These are phyloP conservation scores for Tetrahymena elliotti DNA, from an alignment of 73 alveolate genomes.

Conservation along the genomic window DNA sequence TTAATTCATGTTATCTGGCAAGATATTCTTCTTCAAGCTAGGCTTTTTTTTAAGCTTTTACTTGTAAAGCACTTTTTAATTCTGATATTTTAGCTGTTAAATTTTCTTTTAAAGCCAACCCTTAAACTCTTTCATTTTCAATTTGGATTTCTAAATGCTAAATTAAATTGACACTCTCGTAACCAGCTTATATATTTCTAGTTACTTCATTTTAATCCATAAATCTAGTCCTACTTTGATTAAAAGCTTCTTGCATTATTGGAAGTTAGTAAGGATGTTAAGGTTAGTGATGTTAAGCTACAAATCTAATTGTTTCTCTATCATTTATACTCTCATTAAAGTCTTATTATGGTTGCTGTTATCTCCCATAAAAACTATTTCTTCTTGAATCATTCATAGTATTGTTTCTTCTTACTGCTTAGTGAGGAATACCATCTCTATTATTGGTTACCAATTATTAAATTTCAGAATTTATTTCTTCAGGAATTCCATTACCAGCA, in stretches of 20 bases:
- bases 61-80: background rate
- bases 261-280: background rate
- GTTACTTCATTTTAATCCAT: background rate
- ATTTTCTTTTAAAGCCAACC: background rate
- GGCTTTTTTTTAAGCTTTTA: background rate
- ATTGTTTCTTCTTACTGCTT: background rate
- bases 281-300: background rate
- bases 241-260: background rate
- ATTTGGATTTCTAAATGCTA: background rate
- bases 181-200: background rate
- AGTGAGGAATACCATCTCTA: constrained; percentile 1
- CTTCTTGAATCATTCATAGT: background rate
- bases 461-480: constrained; percentile 21
- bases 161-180: background rate
- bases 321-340: background rate
- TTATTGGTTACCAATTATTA: background rate
- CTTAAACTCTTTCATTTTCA: background rate
- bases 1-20: background rate
- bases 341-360: background rate
- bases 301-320: background rate
- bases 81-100: background rate
- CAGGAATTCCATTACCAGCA: constrained; percentile 36
- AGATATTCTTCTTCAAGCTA: background rate
- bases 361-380: background rate
- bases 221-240: background rate